Conservation (phyloP, 768 basidiomycete species). For the Xerocomus brunneocitrinus region DNA sequence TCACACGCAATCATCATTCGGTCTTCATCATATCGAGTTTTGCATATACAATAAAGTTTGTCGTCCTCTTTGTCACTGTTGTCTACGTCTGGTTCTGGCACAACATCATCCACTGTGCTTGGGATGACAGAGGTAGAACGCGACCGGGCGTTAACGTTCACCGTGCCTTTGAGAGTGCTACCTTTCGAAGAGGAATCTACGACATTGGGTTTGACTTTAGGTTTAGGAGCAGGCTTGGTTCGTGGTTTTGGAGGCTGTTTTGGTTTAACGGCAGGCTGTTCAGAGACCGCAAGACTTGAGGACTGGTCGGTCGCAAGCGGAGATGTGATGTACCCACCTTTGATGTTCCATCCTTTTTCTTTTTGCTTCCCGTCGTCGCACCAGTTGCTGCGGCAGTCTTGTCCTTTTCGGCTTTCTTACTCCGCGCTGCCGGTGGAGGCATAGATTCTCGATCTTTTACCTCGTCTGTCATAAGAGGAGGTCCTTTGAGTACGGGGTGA, state of each 20-base stretch:
- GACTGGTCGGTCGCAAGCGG: neutral
- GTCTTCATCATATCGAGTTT: constrained; percentile 83
- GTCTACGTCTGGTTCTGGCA: constrained; percentile 50
- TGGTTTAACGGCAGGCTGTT: constrained; percentile 22
- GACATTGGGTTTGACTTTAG: constrained; percentile 19
- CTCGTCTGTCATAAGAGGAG: constrained; percentile 11
- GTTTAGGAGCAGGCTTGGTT: constrained; percentile 28
- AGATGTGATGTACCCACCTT: constrained; percentile 16
- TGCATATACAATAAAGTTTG: constrained; percentile 87
- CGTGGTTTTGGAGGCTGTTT: constrained; percentile 32
- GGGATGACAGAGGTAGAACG: constrained; percentile 72
- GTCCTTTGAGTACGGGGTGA: constrained; percentile 8
- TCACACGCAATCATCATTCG: constrained; percentile 92
- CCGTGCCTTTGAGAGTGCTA: constrained; percentile 14
- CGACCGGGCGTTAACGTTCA: constrained; percentile 45
- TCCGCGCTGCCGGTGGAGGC: constrained; percentile 43
- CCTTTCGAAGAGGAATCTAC: constrained; percentile 16
- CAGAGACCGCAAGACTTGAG: neutral
- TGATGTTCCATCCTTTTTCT: constrained; percentile 24
- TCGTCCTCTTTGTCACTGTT: constrained; percentile 37
- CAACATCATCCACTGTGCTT: constrained; percentile 34
- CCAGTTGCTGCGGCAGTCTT: constrained; percentile 5
- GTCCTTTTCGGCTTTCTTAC: constrained; percentile 26
- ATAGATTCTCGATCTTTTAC: constrained; percentile 49
- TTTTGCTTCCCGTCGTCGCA: constrained; percentile 31